Percentiles rank a stretch among this genome's conserved stretches.
Conservation (phyloP, 1,284 basidiomycete species). For the Cryptococcus sp. region DNA sequence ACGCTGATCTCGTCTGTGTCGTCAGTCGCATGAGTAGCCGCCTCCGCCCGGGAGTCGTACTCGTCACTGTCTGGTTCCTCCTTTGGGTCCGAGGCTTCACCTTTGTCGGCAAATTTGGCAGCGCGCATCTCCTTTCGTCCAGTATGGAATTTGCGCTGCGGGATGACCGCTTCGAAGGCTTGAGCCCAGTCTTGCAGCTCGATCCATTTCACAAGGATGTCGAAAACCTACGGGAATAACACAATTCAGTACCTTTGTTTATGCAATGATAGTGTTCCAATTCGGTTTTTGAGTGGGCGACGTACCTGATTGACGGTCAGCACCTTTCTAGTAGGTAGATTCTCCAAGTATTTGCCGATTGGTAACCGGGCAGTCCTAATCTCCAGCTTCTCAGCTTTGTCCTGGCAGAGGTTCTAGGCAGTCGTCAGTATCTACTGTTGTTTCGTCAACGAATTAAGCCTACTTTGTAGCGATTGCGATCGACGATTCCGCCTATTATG, state of each 20-base stretch:
- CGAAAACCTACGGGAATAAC: conserved; percentile 62
- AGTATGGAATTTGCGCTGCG: conserved; percentile 76
- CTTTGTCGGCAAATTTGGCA: no score
- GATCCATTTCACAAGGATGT: conserved; percentile 89
- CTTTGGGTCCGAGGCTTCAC: no score
- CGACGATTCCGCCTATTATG: conserved; percentile 94
- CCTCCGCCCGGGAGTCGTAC: no score
- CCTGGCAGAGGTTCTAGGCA: conserved; percentile 77
- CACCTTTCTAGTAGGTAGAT: conserved; percentile 87
- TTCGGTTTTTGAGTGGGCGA: background rate
- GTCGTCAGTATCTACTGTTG: conserved; percentile 6
- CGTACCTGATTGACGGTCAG: conserved; percentile 90
- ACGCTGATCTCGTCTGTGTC: no score
- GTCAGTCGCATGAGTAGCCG: no score
- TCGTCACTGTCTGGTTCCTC: no score
- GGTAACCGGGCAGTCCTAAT: conserved; percentile 88
- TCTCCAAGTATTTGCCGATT: conserved; percentile 80
- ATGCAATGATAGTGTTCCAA: background rate
- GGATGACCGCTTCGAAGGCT: conserved; percentile 81
- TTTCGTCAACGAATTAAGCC: conserved; percentile 16
- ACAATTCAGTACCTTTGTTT: background rate
- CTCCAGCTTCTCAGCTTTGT: conserved; percentile 75
- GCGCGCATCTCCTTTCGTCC: conserved; percentile 6
- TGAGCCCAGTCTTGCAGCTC: conserved; percentile 77
- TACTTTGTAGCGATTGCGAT: conserved; percentile 96